These are phyloP conservation scores for Aspergillus cavernicola DNA, from an alignment of 495 filamentous ascomycete species.

Conservation along the genomic window DNA sequence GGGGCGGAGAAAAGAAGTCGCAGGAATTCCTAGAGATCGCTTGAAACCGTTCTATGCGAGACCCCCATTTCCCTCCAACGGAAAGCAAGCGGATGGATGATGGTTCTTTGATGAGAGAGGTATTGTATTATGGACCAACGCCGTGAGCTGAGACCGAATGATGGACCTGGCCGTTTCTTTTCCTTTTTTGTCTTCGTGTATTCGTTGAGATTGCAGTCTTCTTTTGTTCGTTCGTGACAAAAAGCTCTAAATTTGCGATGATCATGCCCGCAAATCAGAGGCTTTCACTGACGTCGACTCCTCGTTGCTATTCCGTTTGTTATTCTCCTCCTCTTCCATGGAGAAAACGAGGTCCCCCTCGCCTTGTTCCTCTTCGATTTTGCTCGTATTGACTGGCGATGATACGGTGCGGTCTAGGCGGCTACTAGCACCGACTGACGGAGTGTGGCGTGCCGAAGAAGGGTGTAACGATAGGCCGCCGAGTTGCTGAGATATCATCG, in stretches of 20 bases:
- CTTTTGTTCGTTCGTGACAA: slow-evolving; percentile 18
- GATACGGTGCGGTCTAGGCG: slow-evolving; percentile 44
- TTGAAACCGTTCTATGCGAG: slow-evolving; percentile 26
- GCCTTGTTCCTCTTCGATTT: slow-evolving; percentile 67
- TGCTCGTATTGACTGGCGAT: slow-evolving; percentile 51
- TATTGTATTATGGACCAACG: slow-evolving; percentile 3
- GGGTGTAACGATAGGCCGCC: slow-evolving; percentile 46
- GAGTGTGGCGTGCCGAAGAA: slow-evolving; percentile 37
- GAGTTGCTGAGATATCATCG: slow-evolving; percentile 69
- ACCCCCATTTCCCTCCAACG: slow-evolving; percentile 10
- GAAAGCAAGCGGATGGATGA: slow-evolving; percentile 5
- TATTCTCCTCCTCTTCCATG: slow-evolving; percentile 68
- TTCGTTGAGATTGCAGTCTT: slow-evolving; percentile 23
- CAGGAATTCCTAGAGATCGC: slow-evolving; percentile 14
- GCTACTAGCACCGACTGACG: slow-evolving; percentile 28
- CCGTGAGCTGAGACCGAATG: slow-evolving; percentile 15
- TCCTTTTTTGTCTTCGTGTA: slow-evolving; percentile 19
- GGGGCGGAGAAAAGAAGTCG: slow-evolving; percentile 6
- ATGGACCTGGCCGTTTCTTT: slow-evolving; percentile 12
- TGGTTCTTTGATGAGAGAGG: slow-evolving; percentile 12
- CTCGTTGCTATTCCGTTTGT: slow-evolving; percentile 39
- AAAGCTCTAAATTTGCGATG: neutral
- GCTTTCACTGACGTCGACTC: slow-evolving; percentile 17
- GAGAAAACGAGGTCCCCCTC: slow-evolving; percentile 72
- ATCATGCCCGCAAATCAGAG: slow-evolving; percentile 20